Percentiles rank a stretch among this genome's conserved stretches.
Evolutionary conservation across 2,329 filamentous ascomycete genomes (phyloP).

Genomic region (Pseudocercospora eumusae): DNA sequence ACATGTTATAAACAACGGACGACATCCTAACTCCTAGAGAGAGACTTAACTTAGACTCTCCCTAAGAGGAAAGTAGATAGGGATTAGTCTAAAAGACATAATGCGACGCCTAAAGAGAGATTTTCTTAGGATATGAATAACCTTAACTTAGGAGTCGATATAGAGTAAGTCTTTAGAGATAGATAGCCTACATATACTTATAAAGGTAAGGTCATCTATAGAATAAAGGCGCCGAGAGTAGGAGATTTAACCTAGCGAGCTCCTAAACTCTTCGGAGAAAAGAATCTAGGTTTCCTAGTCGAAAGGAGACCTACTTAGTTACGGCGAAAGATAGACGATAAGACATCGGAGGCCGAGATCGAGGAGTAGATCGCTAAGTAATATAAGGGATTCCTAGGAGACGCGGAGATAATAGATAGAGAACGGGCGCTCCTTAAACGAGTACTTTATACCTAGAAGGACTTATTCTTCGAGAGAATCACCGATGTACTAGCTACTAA

Average conservation of each 20-base stretch:
- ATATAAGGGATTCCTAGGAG: neutral
- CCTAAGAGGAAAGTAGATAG: too few relatives aligned
- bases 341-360: neutral
- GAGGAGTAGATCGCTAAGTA: neutral
- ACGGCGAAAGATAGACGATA: neutral
- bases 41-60: neutral
- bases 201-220: neutral
- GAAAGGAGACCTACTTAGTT: neutral
- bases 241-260: neutral
- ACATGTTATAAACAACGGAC: neutral
- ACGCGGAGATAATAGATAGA: neutral
- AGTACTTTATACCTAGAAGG: neutral
- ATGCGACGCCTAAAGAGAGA: too few relatives aligned
- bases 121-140: too few relatives aligned
- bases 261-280: neutral
- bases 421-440: neutral
- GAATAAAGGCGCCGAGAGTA: neutral
- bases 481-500: neutral
- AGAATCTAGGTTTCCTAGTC: neutral
- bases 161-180: neutral
- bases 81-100: too few relatives aligned
- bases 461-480: neutral
- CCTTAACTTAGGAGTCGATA: neutral
- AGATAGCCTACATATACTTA: neutral
- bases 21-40: neutral